Conservation (phyloP, 2,329 filamentous ascomycete species). For the Calcarisporium arbuscula region DNA sequence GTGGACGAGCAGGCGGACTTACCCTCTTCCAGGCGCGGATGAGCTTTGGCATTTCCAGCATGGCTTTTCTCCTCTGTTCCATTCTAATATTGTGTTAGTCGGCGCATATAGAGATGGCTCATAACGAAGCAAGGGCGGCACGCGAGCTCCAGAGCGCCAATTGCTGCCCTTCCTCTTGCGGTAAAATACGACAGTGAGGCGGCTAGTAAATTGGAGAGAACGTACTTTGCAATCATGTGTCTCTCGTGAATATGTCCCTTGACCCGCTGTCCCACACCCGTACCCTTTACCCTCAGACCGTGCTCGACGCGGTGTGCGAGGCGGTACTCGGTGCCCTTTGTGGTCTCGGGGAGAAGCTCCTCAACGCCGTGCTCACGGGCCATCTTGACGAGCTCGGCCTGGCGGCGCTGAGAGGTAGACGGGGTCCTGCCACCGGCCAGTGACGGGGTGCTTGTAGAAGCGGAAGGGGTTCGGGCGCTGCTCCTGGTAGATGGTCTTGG, state of each 20-base stretch:
- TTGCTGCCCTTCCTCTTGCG: too few relatives aligned
- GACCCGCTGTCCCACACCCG: conserved; percentile 83
- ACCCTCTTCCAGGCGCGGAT: conserved; percentile 92
- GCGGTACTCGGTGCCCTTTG: conserved; percentile 67
- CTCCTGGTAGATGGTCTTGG: conserved; percentile 46
- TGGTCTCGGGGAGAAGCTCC: conserved; percentile 68
- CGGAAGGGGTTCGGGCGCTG: conserved; percentile 73
- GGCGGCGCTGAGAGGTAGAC: conserved; percentile 75
- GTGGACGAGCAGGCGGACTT: conserved; percentile 28
- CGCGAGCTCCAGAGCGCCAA: background rate
- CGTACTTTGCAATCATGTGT: conserved; percentile 67
- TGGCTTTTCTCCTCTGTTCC: conserved; percentile 84
- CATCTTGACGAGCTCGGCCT: conserved; percentile 86
- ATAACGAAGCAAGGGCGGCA: too few relatives aligned
- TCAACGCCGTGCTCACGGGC: conserved; percentile 73
- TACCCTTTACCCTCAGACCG: conserved; percentile 82
- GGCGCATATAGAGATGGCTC: too few relatives aligned
- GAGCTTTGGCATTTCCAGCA: conserved; percentile 90
- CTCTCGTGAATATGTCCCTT: conserved; percentile 96
- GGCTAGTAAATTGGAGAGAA: conserved; percentile 13
- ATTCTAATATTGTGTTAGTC: conserved; percentile 45
- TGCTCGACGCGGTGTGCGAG: conserved; percentile 68
- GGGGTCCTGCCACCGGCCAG: conserved; percentile 78
- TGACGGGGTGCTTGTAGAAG: conserved; percentile 68
- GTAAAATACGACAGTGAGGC: too few relatives aligned